Conservation (phyloP, 768 basidiomycete species). For the Paxillus rubicundulus region DNA sequence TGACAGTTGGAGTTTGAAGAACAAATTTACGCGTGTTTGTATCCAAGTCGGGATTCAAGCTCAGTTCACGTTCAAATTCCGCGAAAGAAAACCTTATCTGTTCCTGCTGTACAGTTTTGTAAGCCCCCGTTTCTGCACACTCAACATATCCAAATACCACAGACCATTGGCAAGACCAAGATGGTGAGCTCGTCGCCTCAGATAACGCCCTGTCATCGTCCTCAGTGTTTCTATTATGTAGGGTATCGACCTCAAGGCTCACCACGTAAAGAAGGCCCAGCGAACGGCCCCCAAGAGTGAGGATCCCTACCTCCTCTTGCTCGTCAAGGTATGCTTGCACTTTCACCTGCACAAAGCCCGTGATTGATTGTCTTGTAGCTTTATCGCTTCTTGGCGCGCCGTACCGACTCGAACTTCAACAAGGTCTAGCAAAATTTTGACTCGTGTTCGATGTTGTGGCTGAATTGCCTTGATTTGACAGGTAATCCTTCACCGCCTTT, state of each 20-base stretch:
- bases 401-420: conserved; percentile 96
- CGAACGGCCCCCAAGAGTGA: conserved; percentile 96
- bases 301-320: conserved; percentile 97
- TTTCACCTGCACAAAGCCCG: conserved; percentile 3
- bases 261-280: conserved; percentile 98
- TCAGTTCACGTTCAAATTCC: conserved; percentile 25
- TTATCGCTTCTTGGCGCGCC: conserved; percentile 97
- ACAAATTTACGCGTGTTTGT: conserved; percentile 44
- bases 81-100: conserved; percentile 36
- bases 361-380: conserved; percentile 51
- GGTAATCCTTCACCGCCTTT: conserved; percentile 94
- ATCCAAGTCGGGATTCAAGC: conserved; percentile 26
- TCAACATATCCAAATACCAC: conserved; percentile 49
- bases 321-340: conserved; percentile 78
- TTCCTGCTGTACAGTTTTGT: conserved; percentile 61
- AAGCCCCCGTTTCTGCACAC: conserved; percentile 44
- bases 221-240: conserved; percentile 29
- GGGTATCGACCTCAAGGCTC: conserved; percentile 95
- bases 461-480: conserved; percentile 33
- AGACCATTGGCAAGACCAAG: conserved; percentile 64
- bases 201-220: conserved; percentile 22
- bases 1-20: conserved; percentile 58
- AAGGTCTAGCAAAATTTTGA: conserved; percentile 50
- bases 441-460: conserved; percentile 3
- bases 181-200: conserved; percentile 70